Evolutionary conservation across 169 alveolate genomes (phyloP), one percentile per base, ranked within the genome.

Genomic region (Eimeria necatrix): DNA sequence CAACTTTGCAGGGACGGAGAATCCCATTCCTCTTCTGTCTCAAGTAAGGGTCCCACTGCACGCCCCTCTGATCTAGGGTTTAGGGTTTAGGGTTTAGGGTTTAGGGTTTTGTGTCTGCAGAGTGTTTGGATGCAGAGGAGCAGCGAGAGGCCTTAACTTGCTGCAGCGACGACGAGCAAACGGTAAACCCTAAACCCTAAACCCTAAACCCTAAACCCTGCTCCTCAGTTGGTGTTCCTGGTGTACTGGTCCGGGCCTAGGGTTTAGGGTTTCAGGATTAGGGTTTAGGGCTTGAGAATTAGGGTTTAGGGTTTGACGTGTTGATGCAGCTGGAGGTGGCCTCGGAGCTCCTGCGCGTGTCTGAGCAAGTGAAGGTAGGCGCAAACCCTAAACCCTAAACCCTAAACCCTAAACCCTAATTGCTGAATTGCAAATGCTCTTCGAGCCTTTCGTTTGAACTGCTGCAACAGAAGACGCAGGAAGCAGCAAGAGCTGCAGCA

Each of bases 151-250:
- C 4, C 3, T 2, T 22, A 20, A 49, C 6, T 12, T 53, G 18
- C 86, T 2, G 18, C 64, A 2, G n/a, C 56, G 46, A 5, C 46
- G 64, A 76, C 56, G 86, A 76, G 26, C 61, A 41, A 41, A 4
- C 61, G 18, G 81, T 70, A 76, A 76, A 76, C 86, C 86, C 86
- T 76, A 76, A 76, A 76, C 86, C 86, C 86, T 76, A 76, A 64
- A 64, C 74, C 74, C 74, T 64, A 64, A 64, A 64, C 74, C 74
- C 26, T 64, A 64, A 12, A 76, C 86, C 56, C 86, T 76, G 8
- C 26, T 41, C 56, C 64, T 16, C 26, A 76, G 26, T 12, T 53
- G 61, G 61, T 6, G 61, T 53, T 53, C 12, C 18, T 6, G 61
- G 61, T 53, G 6, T 53, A 53, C 18, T 6, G 61, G 12, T 53